Evolutionary conservation across 345 rosid genomes (phyloP).

Genomic region (Corchorus capsularis): DNA sequence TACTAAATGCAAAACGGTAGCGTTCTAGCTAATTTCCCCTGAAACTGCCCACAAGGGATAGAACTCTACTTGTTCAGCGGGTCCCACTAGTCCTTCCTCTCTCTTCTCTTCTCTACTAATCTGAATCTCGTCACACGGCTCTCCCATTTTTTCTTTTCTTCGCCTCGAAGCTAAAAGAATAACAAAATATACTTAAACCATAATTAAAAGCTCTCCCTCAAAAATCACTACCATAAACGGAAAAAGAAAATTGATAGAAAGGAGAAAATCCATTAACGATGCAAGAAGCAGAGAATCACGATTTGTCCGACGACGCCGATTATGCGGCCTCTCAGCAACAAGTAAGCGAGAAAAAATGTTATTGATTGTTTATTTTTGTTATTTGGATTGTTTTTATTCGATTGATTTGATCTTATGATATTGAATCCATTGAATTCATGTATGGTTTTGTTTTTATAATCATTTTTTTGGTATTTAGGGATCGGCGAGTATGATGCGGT

Average conservation of each 20-base stretch:
- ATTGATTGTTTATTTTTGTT: not conserved
- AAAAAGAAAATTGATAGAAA: not conserved
- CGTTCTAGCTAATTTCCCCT: too few species aligned
- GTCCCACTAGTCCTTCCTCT: too few species aligned
- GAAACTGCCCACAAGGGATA: too few species aligned
- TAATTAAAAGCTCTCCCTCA: not conserved
- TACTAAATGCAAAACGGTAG: too few species aligned
- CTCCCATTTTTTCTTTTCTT: not conserved
- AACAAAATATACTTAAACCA: not conserved
- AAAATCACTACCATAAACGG: not conserved
- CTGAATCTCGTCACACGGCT: too few species aligned
- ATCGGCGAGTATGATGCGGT: conserved; percentile 66
- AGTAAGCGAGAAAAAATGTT: conserved; percentile 33
- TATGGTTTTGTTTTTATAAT: conserved; percentile 2
- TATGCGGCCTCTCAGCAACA: conserved; percentile 89
- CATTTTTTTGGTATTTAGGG: conserved; percentile 43
- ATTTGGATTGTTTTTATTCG: not conserved
- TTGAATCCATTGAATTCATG: not conserved
- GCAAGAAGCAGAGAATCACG: conserved; percentile 82
- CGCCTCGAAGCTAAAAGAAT: conserved; percentile 2
- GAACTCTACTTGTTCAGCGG: too few species aligned
- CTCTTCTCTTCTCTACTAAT: too few species aligned
- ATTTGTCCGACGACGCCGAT: conserved; percentile 96
- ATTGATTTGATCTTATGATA: not conserved
- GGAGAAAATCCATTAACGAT: conserved; percentile 31